Percentiles rank a stretch among this genome's conserved stretches.
phyloP scores from a whole-genome alignment of 2,329 filamentous ascomycete species.

The Beauveria caledonica region DNA sequence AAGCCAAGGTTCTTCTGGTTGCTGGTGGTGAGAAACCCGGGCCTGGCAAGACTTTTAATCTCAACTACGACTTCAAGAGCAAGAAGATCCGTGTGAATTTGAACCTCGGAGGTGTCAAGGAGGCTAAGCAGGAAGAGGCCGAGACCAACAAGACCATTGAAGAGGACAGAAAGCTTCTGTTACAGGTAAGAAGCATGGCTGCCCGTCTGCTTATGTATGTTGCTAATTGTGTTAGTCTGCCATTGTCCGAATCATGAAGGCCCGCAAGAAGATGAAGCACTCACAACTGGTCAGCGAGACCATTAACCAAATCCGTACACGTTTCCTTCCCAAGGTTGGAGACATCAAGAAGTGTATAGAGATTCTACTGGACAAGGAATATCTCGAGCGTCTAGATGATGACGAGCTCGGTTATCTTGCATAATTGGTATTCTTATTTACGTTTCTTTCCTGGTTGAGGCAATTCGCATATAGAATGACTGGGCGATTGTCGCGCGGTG shows the following conservation, averaged over 20 bases:
- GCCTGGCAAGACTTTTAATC: slow-evolving; percentile 67
- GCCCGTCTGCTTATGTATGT: background rate
- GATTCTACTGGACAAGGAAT: slow-evolving; percentile 97
- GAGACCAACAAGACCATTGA: slow-evolving; percentile 99
- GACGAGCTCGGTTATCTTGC: slow-evolving; percentile 94
- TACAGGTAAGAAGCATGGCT: slow-evolving; percentile 64
- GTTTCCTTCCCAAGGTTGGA: slow-evolving; percentile 84
- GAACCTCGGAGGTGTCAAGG: slow-evolving; percentile 88
- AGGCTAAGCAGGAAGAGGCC: slow-evolving; percentile 91
- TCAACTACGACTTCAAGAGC: slow-evolving; percentile 95
- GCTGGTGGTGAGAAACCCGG: slow-evolving; percentile 63
- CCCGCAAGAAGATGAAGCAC: slow-evolving; percentile 98
- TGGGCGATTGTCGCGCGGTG: background rate
- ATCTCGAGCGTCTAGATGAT: slow-evolving; percentile 88
- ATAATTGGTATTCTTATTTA: slow-evolving; percentile 31
- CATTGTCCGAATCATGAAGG: slow-evolving; percentile 99
- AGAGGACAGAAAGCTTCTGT: slow-evolving; percentile 90
- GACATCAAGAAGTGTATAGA: slow-evolving; percentile 99
- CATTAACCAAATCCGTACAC: slow-evolving; percentile 86
- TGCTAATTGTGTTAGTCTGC: slow-evolving; percentile 61
- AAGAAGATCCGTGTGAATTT: slow-evolving; percentile 98
- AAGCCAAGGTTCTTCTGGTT: slow-evolving; percentile 80
- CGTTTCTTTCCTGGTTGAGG: background rate
- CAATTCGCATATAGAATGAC: background rate
- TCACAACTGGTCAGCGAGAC: slow-evolving; percentile 88